A percentile compares a stretch with the other conserved stretches of the same genome.
Conservation (phyloP, 2,329 filamentous ascomycete genomes). For the Paracoccidioides lutzii region DNA sequence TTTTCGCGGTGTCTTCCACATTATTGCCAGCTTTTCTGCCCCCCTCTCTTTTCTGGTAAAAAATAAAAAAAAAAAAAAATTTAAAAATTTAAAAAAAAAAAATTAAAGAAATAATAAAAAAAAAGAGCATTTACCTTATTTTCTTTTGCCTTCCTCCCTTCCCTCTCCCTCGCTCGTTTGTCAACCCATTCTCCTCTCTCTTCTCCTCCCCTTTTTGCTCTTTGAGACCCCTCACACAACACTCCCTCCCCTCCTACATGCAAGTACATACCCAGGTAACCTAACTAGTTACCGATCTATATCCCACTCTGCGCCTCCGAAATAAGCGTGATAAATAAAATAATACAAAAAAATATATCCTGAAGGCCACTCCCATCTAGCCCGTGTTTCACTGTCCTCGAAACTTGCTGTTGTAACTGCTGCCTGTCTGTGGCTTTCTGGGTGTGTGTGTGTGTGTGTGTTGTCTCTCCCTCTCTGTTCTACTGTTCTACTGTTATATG, state of each 20-base stretch:
- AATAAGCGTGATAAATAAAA: neutral
- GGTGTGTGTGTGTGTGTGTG: neutral
- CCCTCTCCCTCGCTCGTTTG: neutral
- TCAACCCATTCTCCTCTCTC: neutral
- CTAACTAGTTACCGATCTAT: too few species aligned
- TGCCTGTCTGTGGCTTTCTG: neutral
- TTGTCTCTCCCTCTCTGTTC: neutral
- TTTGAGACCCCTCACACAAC: neutral
- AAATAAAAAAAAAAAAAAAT: too few species aligned
- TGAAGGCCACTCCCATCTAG: neutral
- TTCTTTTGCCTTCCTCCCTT: neutral
- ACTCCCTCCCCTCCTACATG: neutral
- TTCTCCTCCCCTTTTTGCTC: neutral
- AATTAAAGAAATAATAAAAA: too few species aligned
- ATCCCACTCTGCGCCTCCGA: too few species aligned
- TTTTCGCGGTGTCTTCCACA: neutral
- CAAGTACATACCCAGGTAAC: too few species aligned
- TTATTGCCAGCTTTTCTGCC: neutral
- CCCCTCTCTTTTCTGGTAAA: too few species aligned
- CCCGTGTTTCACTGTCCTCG: neutral
- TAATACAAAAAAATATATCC: neutral
- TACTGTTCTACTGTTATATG: neutral
- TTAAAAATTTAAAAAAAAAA: too few species aligned
- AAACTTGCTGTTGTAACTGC: slow-evolving; percentile 2
- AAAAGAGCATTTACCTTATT: neutral